Conservation (phyloP, 352 stramenopile genomes). For the Phytophthora europaea region DNA sequence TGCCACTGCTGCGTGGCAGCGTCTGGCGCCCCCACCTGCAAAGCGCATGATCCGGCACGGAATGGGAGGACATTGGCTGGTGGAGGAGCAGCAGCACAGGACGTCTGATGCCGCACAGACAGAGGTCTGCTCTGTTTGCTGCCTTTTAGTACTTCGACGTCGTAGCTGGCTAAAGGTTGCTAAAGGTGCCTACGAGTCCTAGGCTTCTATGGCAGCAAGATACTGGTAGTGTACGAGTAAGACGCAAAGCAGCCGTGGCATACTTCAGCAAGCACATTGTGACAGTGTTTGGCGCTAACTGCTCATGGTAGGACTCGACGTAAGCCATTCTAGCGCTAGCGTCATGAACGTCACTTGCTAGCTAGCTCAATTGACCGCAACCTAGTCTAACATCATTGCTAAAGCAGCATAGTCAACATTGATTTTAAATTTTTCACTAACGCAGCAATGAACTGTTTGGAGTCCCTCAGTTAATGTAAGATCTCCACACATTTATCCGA, state of each 20-base stretch:
- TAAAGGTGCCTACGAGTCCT: not conserved
- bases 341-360: too few species aligned
- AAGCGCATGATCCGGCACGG: not conserved
- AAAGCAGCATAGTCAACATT: too few species aligned
- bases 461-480: slow-evolving; percentile 58
- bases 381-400: too few species aligned
- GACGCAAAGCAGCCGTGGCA: too few species aligned
- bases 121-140: too few species aligned
- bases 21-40: not conserved
- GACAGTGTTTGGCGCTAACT: not conserved
- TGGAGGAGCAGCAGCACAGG: not conserved
- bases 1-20: not conserved
- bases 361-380: too few species aligned
- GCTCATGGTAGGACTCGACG: not conserved
- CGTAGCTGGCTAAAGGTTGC: not conserved
- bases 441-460: not conserved
- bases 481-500: slow-evolving; percentile 67
- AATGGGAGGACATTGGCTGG: not conserved
- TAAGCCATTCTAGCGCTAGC: too few species aligned
- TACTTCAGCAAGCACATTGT: not conserved
- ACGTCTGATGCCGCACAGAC: not conserved
- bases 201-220: too few species aligned
- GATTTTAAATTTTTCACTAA: too few species aligned
- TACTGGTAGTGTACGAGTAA: too few species aligned
- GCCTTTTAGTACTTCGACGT: too few species aligned